phyloP scores from a whole-genome alignment of 2,329 filamentous ascomycete species.

The Leptodontidium sp. region DNA sequence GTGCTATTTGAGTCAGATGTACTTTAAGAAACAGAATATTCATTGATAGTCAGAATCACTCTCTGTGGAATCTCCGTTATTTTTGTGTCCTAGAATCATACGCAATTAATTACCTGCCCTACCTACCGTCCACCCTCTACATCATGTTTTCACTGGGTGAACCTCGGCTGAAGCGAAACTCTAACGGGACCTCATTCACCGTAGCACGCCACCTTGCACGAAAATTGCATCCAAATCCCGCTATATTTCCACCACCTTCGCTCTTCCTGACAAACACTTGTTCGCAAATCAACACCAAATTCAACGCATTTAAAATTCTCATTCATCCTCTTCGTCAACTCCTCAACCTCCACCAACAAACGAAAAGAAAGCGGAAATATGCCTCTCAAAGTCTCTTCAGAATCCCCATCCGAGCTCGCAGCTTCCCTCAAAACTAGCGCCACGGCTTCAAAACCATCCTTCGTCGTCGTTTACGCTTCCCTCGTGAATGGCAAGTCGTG shows the following conservation, averaged over 20 bases:
- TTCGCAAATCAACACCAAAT: not conserved
- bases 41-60: too few species aligned
- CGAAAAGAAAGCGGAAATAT: conserved; percentile 21
- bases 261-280: not conserved
- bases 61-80: too few species aligned
- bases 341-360: not conserved
- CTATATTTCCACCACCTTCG: not conserved
- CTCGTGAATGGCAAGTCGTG: conserved; percentile 38
- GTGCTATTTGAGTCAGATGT: too few species aligned
- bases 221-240: conserved; percentile 6
- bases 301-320: not conserved
- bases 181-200: not conserved
- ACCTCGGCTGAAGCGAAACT: conserved; percentile 9
- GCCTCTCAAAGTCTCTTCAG: conserved; percentile 32
- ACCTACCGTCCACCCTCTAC: too few species aligned
- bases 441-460: conserved; percentile 34
- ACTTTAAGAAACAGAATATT: too few species aligned
- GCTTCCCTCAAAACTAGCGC: conserved; percentile 29
- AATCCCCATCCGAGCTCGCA: conserved; percentile 23
- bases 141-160: not conserved
- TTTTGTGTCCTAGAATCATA: too few species aligned
- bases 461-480: conserved; percentile 42
- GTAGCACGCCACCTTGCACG: conserved; percentile 5
- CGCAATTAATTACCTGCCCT: too few species aligned
- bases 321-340: not conserved